These are phyloP conservation scores for Pouteria campechiana DNA, from an alignment of 179 eudicot genomes.

Conservation along the genomic window DNA sequence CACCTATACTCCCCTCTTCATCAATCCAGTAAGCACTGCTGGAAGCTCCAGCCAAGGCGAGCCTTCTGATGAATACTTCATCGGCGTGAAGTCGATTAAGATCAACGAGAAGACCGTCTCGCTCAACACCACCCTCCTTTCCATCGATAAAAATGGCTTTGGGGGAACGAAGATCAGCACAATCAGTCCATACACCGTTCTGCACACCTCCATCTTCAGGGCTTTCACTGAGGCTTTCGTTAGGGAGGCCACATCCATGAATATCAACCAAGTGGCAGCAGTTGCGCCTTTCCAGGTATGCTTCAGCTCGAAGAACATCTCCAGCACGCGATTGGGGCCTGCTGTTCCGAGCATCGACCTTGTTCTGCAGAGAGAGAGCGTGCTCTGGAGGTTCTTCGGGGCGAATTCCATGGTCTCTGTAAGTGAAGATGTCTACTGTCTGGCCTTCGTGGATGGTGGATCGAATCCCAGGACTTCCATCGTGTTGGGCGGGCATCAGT, in stretches of 20 bases:
- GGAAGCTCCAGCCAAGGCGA: slow-evolving; percentile 8
- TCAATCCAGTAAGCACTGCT: slow-evolving; percentile 19
- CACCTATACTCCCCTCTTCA: slow-evolving; percentile 6
- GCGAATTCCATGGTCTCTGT: slow-evolving; percentile 22
- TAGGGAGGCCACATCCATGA: slow-evolving; percentile 1
- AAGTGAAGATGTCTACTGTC: slow-evolving; percentile 12
- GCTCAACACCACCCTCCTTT: slow-evolving; percentile 10
- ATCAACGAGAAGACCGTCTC: neutral
- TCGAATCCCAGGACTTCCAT: slow-evolving; percentile 14
- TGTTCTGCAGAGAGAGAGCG: slow-evolving; percentile 12
- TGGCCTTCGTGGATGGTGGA: slow-evolving; percentile 19
- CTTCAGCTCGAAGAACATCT: slow-evolving; percentile 4
- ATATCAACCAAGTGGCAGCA: slow-evolving; percentile 6
- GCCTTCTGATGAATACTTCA: slow-evolving; percentile 17
- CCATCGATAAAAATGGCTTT: slow-evolving; percentile 12
- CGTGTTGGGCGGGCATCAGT: slow-evolving; percentile 19
- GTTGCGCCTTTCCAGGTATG: slow-evolving; percentile 15
- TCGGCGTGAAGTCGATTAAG: slow-evolving; percentile 10
- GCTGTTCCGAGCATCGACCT: slow-evolving; percentile 15
- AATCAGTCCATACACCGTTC: slow-evolving; percentile 12
- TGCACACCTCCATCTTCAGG: slow-evolving; percentile 14
- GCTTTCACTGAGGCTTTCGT: slow-evolving; percentile 6
- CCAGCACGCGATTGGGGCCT: slow-evolving; percentile 18
- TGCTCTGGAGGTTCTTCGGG: slow-evolving; percentile 14
- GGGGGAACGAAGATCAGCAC: slow-evolving; percentile 26